phyloP scores from a whole-genome alignment of 345 rosid species.

The Euphorbia lathyris region DNA sequence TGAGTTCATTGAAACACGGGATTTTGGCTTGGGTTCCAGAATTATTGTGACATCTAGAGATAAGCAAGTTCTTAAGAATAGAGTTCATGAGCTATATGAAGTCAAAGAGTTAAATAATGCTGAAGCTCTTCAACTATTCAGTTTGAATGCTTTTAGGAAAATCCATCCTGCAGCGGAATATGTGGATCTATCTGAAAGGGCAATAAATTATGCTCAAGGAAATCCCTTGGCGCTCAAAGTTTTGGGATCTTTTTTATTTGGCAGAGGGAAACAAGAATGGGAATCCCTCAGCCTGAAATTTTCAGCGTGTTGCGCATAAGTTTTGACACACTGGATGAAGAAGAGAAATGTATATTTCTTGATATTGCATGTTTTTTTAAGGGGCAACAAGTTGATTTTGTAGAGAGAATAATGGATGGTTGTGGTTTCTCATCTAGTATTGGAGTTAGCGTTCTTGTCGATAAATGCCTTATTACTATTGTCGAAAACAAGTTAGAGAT shows the following conservation, averaged over 20 bases:
- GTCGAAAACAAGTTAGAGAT: conserved; percentile 1
- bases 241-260: conserved; percentile 1
- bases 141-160: neutral
- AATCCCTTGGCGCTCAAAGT: conserved; percentile 2
- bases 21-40: conserved; percentile 1
- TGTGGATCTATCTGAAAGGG: neutral
- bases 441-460: neutral
- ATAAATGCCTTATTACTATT: neutral
- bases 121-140: conserved; percentile 6
- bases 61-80: neutral
- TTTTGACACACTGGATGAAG: conserved; percentile 1
- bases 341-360: conserved; percentile 3
- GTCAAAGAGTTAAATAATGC: neutral
- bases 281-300: neutral
- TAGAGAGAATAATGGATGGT: neutral
- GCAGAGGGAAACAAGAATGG: neutral
- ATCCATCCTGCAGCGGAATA: neutral
- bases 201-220: neutral
- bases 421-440: neutral
- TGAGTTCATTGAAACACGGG: neutral
- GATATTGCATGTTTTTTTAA: conserved; percentile 6
- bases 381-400: neutral
- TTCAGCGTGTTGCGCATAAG: neutral
- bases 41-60: conserved; percentile 1
- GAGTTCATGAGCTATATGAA: neutral